Conservation (phyloP, 140 eudicot species). For the Flaveria floridana region DNA sequence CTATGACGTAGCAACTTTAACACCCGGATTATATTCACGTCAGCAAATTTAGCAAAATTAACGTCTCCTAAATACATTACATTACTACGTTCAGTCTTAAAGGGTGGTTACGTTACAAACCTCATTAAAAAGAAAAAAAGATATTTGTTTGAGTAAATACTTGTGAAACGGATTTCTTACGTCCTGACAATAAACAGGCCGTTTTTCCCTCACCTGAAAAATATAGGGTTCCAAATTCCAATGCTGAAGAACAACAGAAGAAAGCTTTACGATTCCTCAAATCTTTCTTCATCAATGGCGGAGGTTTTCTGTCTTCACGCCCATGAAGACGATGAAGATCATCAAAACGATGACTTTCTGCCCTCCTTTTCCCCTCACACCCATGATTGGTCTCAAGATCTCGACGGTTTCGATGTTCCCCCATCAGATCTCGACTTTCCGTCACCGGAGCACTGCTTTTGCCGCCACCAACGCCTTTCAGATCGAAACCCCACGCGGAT, state of each 20-base stretch:
- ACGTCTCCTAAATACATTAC: too few species aligned
- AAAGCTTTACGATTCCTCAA: slow-evolving; percentile 13
- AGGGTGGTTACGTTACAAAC: too few species aligned
- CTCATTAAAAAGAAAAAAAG: too few species aligned
- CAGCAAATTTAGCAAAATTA: too few species aligned
- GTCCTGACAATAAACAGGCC: slow-evolving; percentile 18
- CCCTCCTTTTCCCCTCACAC: slow-evolving; percentile 26
- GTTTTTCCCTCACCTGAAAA: slow-evolving; percentile 18
- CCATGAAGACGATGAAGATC: slow-evolving; percentile 39
- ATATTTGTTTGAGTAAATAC: neutral
- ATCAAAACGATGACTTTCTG: slow-evolving; percentile 21
- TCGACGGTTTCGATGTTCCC: slow-evolving; percentile 29
- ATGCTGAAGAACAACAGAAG: slow-evolving; percentile 1
- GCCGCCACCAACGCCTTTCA: too few species aligned
- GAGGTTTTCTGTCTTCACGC: slow-evolving; percentile 43
- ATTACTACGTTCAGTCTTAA: too few species aligned
- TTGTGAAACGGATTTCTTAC: neutral
- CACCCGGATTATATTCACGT: too few species aligned
- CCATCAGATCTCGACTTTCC: neutral
- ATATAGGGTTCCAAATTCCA: slow-evolving; percentile 7
- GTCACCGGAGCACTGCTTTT: too few species aligned
- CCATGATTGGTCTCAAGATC: slow-evolving; percentile 33
- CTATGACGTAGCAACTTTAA: too few species aligned
- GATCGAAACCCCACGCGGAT: slow-evolving; percentile 7
- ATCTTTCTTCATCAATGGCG: slow-evolving; percentile 43